Evolutionary conservation across 108 stramenopile genomes (phyloP), one percentile per base, ranked within the genome.

Genomic region (Skeletonema menzelii): DNA sequence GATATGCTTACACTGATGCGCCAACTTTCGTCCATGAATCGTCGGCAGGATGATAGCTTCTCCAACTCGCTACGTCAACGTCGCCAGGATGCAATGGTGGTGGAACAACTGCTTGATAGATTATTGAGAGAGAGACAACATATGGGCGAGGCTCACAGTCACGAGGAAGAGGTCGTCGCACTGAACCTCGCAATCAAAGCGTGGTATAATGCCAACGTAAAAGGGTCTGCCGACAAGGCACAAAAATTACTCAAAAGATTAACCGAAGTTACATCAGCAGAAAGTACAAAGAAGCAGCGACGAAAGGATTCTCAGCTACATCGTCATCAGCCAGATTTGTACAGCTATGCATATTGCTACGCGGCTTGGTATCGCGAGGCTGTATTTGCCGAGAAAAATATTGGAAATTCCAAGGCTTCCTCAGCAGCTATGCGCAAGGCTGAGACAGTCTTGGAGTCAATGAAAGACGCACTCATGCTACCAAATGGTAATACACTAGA

Each of bases 321-420:
- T 19, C 31, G 46, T 13, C 56, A 24, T 11, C 46, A 44, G 27
- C 71, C 71, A 56, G 71, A 72, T 35, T 26, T 72, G 1, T 63
- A 63, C 32, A 72, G 71, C 27, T 72, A 63, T 63, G 71, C 71
- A 2, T 40, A 63, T 37, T 72, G 71, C 55, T 72, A 72, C 35
- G 61, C 71, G 32, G 71, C 71, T 20, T 72, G 71, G 71, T 72
- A 72, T 35, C 62, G 35, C 2, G 71, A 72, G 63, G 62, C 71
- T 34, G 56, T 57, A 56, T 72, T 72, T 56, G 61, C 71, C 0
- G 32, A 61, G 31, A 49, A 56, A 56, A 35, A 35, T 37, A 24
- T 37, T 15, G 26, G 49, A 19, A 53, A 35, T 57, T 53, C 49
- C 4, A 72, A 63, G 53, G 62, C 71, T 19, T 72, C 71, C 10